Evolutionary conservation across 2,329 filamentous ascomycete genomes (phyloP), one percentile per base, ranked within the genome.

Genomic region (Ciborinia camelliae): DNA sequence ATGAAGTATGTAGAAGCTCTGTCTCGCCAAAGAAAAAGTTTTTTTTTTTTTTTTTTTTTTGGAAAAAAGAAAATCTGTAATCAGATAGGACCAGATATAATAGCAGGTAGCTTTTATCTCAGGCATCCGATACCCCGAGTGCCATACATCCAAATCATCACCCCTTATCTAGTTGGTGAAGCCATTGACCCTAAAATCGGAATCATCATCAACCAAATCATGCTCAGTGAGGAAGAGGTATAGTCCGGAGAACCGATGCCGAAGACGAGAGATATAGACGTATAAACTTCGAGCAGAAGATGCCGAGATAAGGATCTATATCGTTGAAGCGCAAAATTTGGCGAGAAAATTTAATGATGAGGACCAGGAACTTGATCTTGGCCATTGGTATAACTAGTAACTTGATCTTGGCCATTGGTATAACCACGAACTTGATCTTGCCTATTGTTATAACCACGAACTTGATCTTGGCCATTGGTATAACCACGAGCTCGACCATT

Each of bases 191-290:
- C 43, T 26, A 23, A 18, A 23, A 35, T 58, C 35, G 30, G 47
- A 58, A 47, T 28, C n/a, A 35, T 47, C n/a, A 59, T 59, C 41
- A 59, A 35, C 55, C 41, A 35, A 59, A 47, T 59, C 30, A 43
- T 59, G 47, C 30, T 47, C 9, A 4, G n/a, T 26, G 55, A 47
- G n/a, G 35, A 35, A 26, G 28, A 47, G 41, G 30, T 47, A 37
- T 47, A 47, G 28, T 41, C 28, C 1, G 15, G 12, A 26, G 41
- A 58, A 20, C 20, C 20, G n/a, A 35, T 47, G 41, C 43, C 8
- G 41, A 35, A 23, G 28, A 47, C 37, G 23, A 41, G 52, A 58
- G 30, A 58, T 58, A 45, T 59, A 59, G 55, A 35, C 15, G 20
- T 47, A 35, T 3, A 23, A 47, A 18, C n/a, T 47, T 59, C 7